These are phyloP conservation scores for Pseudocercospora macadamiae DNA, from an alignment of 2,329 filamentous ascomycete species.

Conservation along the genomic window DNA sequence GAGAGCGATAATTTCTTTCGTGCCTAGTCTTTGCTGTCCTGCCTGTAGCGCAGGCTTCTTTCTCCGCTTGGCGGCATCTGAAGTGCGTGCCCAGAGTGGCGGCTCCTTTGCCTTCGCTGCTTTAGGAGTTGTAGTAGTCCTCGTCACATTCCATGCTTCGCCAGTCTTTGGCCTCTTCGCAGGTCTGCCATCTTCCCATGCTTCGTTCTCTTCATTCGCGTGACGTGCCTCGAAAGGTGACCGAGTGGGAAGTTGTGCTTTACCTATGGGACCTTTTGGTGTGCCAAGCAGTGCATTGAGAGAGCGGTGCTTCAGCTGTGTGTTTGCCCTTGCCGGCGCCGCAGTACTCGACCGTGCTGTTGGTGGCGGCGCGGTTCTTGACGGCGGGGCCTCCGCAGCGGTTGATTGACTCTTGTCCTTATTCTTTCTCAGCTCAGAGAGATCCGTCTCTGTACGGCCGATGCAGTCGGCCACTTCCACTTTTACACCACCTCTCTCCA, in stretches of 20 bases:
- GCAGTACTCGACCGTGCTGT: slow-evolving; percentile 7
- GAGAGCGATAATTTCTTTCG: slow-evolving; percentile 40
- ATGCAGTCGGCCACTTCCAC: slow-evolving; percentile 79
- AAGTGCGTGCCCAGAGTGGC: slow-evolving; percentile 33
- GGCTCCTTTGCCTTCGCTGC: slow-evolving; percentile 18
- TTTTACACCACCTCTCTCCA: slow-evolving; percentile 75
- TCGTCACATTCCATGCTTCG: slow-evolving; percentile 26
- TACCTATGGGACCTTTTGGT: slow-evolving; percentile 65
- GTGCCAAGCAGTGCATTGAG: slow-evolving; percentile 68
- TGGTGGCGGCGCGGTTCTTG: slow-evolving; percentile 24
- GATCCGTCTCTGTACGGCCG: slow-evolving; percentile 74
- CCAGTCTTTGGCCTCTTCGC: slow-evolving; percentile 45
- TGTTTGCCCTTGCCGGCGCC: slow-evolving; percentile 23
- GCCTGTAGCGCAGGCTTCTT: slow-evolving; percentile 21
- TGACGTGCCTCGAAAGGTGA: slow-evolving; percentile 68
- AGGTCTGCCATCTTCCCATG: slow-evolving; percentile 38
- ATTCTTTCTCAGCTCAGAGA: slow-evolving; percentile 75
- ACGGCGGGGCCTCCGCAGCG: slow-evolving; percentile 10
- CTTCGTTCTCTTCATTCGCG: slow-evolving; percentile 36
- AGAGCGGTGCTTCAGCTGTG: slow-evolving; percentile 58
- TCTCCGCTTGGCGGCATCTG: slow-evolving; percentile 30
- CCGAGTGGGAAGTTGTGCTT: slow-evolving; percentile 58
- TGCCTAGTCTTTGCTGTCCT: slow-evolving; percentile 29
- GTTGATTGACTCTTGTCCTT: slow-evolving; percentile 50
- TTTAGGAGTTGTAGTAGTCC: slow-evolving; percentile 17